Percentiles rank a stretch among this genome's conserved stretches.
Conservation (phyloP, 2,329 filamentous ascomycete genomes). For the Aspergillus tanneri region DNA sequence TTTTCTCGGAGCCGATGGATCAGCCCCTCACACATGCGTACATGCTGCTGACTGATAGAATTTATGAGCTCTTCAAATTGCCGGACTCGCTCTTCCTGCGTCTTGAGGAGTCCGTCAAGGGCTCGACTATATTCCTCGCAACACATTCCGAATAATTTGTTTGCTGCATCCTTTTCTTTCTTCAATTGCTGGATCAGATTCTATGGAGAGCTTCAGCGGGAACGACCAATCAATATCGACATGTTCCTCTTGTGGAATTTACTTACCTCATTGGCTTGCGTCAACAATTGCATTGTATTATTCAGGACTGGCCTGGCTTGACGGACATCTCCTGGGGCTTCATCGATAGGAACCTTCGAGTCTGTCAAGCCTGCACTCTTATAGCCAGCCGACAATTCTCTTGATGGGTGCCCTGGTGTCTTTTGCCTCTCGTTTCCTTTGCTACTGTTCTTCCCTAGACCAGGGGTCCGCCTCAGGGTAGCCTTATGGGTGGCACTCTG, state of each 20-base stretch:
- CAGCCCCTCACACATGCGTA: conserved; percentile 31
- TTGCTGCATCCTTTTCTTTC: conserved; percentile 47
- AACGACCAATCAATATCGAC: too few relatives aligned
- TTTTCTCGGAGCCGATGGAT: conserved; percentile 29
- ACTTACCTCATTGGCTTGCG: background rate
- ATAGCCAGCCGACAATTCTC: background rate
- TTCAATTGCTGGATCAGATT: conserved; percentile 48
- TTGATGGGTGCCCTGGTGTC: background rate
- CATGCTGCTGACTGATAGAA: conserved; percentile 29
- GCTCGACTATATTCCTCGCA: conserved; percentile 44
- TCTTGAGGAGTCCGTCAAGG: conserved; percentile 43
- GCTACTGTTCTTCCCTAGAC: too few relatives aligned
- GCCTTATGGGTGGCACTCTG: background rate
- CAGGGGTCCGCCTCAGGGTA: too few relatives aligned
- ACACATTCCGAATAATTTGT: conserved; percentile 47
- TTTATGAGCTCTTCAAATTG: conserved; percentile 31
- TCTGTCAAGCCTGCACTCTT: background rate
- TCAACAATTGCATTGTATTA: background rate
- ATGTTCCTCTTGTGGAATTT: too few relatives aligned
- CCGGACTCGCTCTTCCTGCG: conserved; percentile 41
- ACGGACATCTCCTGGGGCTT: background rate
- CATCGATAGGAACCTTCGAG: background rate
- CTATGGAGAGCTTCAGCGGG: conserved; percentile 24
- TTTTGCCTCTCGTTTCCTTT: background rate
- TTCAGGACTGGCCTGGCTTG: background rate